These are phyloP conservation scores for Medicago lupulina DNA, from an alignment of 306 rosid species.

Conservation along the genomic window DNA sequence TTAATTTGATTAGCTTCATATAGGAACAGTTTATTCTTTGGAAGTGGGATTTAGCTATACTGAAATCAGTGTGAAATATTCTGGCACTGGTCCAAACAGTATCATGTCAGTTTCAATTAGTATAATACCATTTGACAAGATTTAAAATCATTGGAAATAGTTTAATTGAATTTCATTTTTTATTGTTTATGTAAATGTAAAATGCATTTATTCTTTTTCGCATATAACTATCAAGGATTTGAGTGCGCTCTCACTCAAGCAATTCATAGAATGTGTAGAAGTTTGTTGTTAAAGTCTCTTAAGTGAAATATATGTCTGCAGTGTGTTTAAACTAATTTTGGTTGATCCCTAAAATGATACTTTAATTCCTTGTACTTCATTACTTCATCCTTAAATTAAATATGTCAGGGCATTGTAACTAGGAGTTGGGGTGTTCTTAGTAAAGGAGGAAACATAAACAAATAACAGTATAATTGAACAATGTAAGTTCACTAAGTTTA, in stretches of 20 bases:
- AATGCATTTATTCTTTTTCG: not conserved
- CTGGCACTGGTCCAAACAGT: not conserved
- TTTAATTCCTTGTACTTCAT: conserved; percentile 6
- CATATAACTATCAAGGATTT: not conserved
- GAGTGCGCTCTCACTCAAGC: not conserved
- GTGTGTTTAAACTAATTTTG: conserved; percentile 8
- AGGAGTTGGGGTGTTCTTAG: not conserved
- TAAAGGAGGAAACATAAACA: not conserved
- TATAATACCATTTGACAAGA: not conserved
- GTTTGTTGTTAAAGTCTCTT: not conserved
- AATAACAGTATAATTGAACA: not conserved
- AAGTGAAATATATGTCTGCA: not conserved
- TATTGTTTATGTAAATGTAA: not conserved
- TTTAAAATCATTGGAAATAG: conserved; percentile 2
- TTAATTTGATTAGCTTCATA: conserved; percentile 23
- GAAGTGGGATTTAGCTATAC: not conserved
- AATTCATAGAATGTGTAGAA: no score
- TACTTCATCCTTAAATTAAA: conserved; percentile 2
- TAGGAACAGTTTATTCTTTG: not conserved
- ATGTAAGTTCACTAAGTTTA: not conserved
- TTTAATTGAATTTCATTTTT: not conserved
- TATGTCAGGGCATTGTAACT: not conserved
- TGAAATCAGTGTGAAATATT: not conserved
- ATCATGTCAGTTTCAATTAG: not conserved
- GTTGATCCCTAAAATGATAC: conserved; percentile 4